These are phyloP conservation scores for Macadamia integrifolia DNA, from an alignment of 164 flowering plant species.

Conservation along the genomic window DNA sequence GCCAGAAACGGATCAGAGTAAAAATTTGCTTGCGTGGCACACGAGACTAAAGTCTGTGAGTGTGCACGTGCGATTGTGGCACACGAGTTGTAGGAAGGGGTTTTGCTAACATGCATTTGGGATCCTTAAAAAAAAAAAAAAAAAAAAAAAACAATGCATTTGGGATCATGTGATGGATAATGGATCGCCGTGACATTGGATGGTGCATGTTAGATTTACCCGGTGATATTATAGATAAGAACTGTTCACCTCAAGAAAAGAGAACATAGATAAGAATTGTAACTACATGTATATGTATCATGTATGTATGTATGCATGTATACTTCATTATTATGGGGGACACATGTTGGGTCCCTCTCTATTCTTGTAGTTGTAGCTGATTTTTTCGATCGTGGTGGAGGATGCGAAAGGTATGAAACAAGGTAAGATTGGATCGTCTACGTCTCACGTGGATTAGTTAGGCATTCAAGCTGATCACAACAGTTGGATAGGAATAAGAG, in stretches of 20 bases:
- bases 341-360: too few species aligned
- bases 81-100: not conserved
- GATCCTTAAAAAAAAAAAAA: too few species aligned
- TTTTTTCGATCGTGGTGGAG: not conserved
- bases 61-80: conserved; percentile 20
- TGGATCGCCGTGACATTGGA: not conserved
- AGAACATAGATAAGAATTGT: too few species aligned
- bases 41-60: conserved; percentile 42
- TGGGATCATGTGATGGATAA: not conserved
- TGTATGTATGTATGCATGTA: conserved; percentile 2
- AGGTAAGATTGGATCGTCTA: too few species aligned
- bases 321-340: not conserved
- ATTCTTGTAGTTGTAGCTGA: not conserved
- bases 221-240: too few species aligned
- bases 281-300: not conserved
- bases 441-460: too few species aligned
- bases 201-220: not conserved
- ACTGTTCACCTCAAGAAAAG: too few species aligned
- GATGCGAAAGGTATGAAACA: not conserved
- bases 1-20: not conserved
- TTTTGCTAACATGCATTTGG: not conserved
- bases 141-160: too few species aligned
- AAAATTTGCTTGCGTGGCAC: conserved; percentile 6
- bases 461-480: too few species aligned
- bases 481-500: too few species aligned